Conservation (phyloP, 2,329 filamentous ascomycete species). For the Monilinia polystroma region DNA sequence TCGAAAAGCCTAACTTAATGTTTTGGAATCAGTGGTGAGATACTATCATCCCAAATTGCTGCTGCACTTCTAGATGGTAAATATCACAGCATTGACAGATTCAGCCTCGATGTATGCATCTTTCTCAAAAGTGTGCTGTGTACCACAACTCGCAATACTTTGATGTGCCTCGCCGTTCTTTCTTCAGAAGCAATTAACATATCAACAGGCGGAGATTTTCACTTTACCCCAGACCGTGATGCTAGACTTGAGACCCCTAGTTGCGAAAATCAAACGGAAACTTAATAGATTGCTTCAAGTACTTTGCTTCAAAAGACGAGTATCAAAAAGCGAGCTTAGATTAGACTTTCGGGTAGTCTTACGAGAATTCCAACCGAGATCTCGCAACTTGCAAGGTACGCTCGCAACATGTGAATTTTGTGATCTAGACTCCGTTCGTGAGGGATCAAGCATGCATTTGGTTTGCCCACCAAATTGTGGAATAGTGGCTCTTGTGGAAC, state of each 20-base stretch:
- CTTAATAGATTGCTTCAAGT: background rate
- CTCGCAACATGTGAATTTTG: slow-evolving; percentile 6
- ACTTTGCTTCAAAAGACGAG: background rate
- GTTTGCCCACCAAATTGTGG: slow-evolving; percentile 9
- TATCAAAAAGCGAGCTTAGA: background rate
- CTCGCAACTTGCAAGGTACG: slow-evolving; percentile 4
- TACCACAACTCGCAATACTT: background rate
- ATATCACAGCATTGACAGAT: background rate
- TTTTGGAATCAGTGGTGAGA: background rate
- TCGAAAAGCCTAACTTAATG: background rate
- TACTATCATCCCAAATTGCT: background rate
- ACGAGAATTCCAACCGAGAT: slow-evolving; percentile 6
- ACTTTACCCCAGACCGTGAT: background rate
- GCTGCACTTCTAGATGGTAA: background rate
- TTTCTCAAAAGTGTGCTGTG: background rate
- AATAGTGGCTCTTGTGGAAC: slow-evolving; percentile 9
- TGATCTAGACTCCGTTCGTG: background rate
- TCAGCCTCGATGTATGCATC: background rate
- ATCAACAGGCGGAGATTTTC: background rate
- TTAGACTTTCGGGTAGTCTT: no score
- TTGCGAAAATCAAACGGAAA: background rate
- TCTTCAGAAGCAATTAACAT: background rate
- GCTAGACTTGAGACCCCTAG: background rate
- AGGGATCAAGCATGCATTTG: slow-evolving; percentile 7
- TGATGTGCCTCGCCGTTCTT: background rate